Evolutionary conservation across 2,329 filamentous ascomycete species (phyloP).

Genomic region (Pseudogymnoascus sp.): DNA sequence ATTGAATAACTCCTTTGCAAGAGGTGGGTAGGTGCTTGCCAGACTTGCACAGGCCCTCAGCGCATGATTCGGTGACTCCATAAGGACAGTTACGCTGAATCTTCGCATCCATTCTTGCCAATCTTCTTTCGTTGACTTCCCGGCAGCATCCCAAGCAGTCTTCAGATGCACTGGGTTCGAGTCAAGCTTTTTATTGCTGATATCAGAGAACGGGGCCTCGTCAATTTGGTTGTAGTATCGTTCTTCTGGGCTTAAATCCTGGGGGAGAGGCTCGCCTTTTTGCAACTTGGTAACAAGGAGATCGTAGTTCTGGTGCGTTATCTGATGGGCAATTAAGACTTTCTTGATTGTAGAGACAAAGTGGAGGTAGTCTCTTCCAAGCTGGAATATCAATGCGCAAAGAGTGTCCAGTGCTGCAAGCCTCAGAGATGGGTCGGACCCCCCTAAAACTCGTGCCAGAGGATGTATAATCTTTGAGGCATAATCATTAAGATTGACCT

Average conservation of each 20-base stretch:
- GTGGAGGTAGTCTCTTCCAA: conserved; percentile 90
- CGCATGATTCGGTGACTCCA: conserved; percentile 93
- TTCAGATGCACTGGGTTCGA: conserved; percentile 98
- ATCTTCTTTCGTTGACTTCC: conserved; percentile 95
- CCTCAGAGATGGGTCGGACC: conserved; percentile 64
- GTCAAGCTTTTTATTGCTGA: conserved; percentile 85
- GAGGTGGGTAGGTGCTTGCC: conserved; percentile 81
- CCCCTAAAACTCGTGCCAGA: conserved; percentile 70
- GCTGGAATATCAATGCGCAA: conserved; percentile 89
- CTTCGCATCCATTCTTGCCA: conserved; percentile 99
- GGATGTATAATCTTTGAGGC: conserved; percentile 95
- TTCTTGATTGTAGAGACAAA: conserved; percentile 94
- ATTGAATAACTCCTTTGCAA: conserved; percentile 93
- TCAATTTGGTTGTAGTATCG: conserved; percentile 70
- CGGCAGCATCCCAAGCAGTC: conserved; percentile 91
- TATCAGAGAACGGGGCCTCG: conserved; percentile 73
- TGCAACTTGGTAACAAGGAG: conserved; percentile 86
- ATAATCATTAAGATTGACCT: conserved; percentile 96
- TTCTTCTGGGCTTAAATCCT: conserved; percentile 83
- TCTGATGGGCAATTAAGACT: conserved; percentile 66
- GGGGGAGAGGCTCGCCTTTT: conserved; percentile 89
- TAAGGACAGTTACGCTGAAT: conserved; percentile 89
- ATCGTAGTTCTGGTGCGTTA: conserved; percentile 86
- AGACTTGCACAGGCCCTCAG: conserved; percentile 86
- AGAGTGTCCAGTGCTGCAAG: conserved; percentile 85